Evolutionary conservation across 495 filamentous ascomycete species (phyloP).

Genomic region (Penicillium mononematosum): DNA sequence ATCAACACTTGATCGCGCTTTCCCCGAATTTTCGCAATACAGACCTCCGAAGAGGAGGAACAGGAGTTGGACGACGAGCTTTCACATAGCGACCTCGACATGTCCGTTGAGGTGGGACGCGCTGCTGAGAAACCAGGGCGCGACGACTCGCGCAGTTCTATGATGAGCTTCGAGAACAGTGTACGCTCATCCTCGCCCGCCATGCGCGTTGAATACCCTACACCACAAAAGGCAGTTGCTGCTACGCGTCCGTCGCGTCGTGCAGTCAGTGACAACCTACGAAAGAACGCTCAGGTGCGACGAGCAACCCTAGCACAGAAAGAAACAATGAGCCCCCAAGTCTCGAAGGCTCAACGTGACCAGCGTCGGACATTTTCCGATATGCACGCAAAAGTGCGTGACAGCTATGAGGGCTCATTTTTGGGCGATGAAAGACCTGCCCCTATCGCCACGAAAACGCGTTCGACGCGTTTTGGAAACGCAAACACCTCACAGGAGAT

Average conservation of each 20-base stretch:
- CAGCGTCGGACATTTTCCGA: slow-evolving; percentile 49
- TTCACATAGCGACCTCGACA: slow-evolving; percentile 32
- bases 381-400: slow-evolving; percentile 55
- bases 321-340: slow-evolving; percentile 43
- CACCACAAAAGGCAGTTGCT: slow-evolving; percentile 39
- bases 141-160: slow-evolving; percentile 46
- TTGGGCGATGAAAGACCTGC: slow-evolving; percentile 52
- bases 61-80: slow-evolving; percentile 23
- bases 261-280: slow-evolving; percentile 41
- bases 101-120: slow-evolving; percentile 49
- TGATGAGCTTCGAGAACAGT: slow-evolving; percentile 50
- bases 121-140: slow-evolving; percentile 36
- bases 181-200: slow-evolving; percentile 49
- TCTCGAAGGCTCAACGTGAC: slow-evolving; percentile 35
- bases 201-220: slow-evolving; percentile 47
- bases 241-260: slow-evolving; percentile 26
- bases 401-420: slow-evolving; percentile 55
- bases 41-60: slow-evolving; percentile 40
- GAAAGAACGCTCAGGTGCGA: slow-evolving; percentile 47
- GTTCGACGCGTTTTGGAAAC: slow-evolving; percentile 57
- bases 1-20: slow-evolving; percentile 59
- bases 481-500: slow-evolving; percentile 46
- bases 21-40: slow-evolving; percentile 58
- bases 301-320: slow-evolving; percentile 47
- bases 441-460: slow-evolving; percentile 44